phyloP scores from a whole-genome alignment of 768 basidiomycete genomes.

The Termitomyces eurrhizus region DNA sequence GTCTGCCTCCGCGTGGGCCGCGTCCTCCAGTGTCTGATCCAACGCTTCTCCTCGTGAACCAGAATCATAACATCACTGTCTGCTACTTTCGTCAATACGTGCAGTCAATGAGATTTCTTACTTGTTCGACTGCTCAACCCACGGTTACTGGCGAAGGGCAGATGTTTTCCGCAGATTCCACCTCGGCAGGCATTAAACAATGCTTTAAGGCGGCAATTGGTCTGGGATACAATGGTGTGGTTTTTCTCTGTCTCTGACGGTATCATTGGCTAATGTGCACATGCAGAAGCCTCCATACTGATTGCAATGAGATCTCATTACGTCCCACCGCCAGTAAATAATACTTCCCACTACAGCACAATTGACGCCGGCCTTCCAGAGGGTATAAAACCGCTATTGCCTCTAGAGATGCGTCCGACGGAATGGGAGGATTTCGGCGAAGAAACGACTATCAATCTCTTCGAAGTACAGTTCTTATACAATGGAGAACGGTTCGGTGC shows the following conservation, averaged over 20 bases:
- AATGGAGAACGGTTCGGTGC: slow-evolving; percentile 43
- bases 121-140: slow-evolving; percentile 43
- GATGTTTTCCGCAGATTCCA: slow-evolving; percentile 27
- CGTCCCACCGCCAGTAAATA: slow-evolving; percentile 32
- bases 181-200: slow-evolving; percentile 34
- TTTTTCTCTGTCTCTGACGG: not conserved
- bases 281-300: slow-evolving; percentile 50
- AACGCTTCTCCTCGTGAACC: slow-evolving; percentile 62
- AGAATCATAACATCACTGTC: slow-evolving; percentile 53
- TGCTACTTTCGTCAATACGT: slow-evolving; percentile 49
- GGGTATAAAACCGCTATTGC: slow-evolving; percentile 23
- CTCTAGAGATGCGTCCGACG: slow-evolving; percentile 23
- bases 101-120: slow-evolving; percentile 41
- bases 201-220: slow-evolving; percentile 61
- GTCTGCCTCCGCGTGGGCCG: slow-evolving; percentile 60
- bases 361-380: slow-evolving; percentile 41
- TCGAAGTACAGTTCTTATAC: slow-evolving; percentile 50
- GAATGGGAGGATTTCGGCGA: slow-evolving; percentile 58
- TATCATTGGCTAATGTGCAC: slow-evolving; percentile 1
- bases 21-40: slow-evolving; percentile 46
- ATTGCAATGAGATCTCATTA: slow-evolving; percentile 60
- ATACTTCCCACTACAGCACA: slow-evolving; percentile 28
- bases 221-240: slow-evolving; percentile 53
- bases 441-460: slow-evolving; percentile 57
- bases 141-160: slow-evolving; percentile 31